Conservation (phyloP, 2,329 filamentous ascomycete species). For the Pseudogymnoascus sp. region DNA sequence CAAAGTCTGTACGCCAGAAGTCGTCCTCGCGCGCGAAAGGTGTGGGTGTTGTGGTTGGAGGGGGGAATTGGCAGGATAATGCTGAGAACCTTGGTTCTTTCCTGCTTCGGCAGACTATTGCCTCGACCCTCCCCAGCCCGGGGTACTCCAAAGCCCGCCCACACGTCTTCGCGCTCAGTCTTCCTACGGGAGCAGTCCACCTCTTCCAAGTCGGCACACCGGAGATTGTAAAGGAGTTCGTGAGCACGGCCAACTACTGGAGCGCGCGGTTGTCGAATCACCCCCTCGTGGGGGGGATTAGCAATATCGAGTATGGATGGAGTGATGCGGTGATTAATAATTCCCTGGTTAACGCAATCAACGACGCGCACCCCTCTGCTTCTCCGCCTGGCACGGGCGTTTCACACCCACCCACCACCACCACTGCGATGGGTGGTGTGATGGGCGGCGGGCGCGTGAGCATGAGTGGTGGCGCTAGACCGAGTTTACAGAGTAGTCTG, state of each 20-base stretch:
- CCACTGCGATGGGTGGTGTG: conserved; percentile 13
- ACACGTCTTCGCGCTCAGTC: conserved; percentile 86
- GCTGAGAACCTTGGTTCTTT: conserved; percentile 85
- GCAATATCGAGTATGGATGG: conserved; percentile 98
- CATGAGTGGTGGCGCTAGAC: conserved; percentile 32
- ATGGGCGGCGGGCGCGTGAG: conserved; percentile 22
- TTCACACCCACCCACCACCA: conserved; percentile 20
- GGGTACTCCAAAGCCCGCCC: conserved; percentile 87
- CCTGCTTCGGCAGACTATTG: conserved; percentile 81
- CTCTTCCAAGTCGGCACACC: conserved; percentile 96
- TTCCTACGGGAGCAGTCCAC: conserved; percentile 89
- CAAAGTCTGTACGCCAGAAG: conserved; percentile 69
- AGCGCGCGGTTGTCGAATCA: conserved; percentile 90
- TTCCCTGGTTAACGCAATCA: conserved; percentile 40
- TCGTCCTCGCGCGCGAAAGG: conserved; percentile 44
- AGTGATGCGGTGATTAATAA: conserved; percentile 67
- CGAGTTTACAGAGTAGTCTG: conserved; percentile 54
- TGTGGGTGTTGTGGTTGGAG: conserved; percentile 67
- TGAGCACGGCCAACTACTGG: conserved; percentile 95
- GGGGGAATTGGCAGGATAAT: conserved; percentile 97
- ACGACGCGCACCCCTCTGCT: conserved; percentile 34
- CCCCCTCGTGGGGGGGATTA: conserved; percentile 83
- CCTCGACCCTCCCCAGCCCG: conserved; percentile 75
- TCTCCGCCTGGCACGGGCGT: conserved; percentile 18
- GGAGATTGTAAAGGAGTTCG: conserved; percentile 91